A percentile compares a stretch with the other conserved stretches of the same genome.
Evolutionary conservation across 768 basidiomycete species (phyloP).

Genomic region (Mycena amicta): DNA sequence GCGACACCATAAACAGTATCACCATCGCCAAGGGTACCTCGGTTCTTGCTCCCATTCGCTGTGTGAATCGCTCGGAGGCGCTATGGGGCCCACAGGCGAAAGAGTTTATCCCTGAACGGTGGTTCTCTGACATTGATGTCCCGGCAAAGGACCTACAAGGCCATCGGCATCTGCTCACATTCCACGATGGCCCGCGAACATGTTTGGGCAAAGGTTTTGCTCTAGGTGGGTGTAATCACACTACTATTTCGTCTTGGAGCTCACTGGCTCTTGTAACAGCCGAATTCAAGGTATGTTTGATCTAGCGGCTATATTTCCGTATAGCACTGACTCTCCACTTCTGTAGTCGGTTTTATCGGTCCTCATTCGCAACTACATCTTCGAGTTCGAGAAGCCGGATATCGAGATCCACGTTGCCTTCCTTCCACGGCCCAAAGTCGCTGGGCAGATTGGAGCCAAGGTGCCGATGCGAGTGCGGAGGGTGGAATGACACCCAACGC

Average conservation of each 20-base stretch:
- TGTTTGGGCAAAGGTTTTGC: constrained; percentile 56
- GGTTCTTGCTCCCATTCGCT: constrained; percentile 44
- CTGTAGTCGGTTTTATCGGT: constrained; percentile 45
- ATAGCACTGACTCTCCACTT: background rate
- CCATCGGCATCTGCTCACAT: constrained; percentile 52
- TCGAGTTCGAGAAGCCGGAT: constrained; percentile 43
- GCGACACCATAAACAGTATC: constrained; percentile 41
- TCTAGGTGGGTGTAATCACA: constrained; percentile 16
- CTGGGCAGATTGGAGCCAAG: constrained; percentile 34
- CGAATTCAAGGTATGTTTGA: constrained; percentile 40
- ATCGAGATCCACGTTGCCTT: constrained; percentile 39
- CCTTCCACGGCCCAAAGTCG: constrained; percentile 42
- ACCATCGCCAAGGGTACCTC: constrained; percentile 49
- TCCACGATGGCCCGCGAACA: constrained; percentile 52
- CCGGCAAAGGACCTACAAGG: constrained; percentile 47
- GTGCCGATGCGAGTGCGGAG: constrained; percentile 39
- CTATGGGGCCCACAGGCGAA: constrained; percentile 66
- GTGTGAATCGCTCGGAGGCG: constrained; percentile 51
- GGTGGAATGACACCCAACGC: constrained; percentile 23
- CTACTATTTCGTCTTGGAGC: background rate
- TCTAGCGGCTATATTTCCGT: background rate
- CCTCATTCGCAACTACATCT: constrained; percentile 44
- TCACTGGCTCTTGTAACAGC: constrained; percentile 7
- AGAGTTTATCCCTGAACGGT: constrained; percentile 65
- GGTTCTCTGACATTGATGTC: constrained; percentile 45